Conservation (phyloP, 257 asterid species). For the Salvia miltiorrhiza region DNA sequence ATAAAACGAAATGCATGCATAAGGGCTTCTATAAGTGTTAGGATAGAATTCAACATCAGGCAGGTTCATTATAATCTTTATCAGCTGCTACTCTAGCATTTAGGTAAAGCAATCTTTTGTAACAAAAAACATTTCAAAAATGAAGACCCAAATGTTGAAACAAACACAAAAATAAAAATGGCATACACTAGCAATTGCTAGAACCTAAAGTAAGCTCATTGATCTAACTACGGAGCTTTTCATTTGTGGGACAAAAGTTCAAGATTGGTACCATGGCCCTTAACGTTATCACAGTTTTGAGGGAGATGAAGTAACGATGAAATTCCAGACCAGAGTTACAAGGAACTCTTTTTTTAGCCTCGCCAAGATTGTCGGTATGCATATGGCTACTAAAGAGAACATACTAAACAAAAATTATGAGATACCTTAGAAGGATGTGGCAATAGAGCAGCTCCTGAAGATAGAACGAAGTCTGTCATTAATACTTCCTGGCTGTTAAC, state of each 20-base stretch:
- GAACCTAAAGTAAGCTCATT: not conserved
- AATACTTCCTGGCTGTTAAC: conserved; percentile 51
- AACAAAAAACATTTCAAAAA: not conserved
- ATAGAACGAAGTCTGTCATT: conserved; percentile 39
- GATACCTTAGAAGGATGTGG: conserved; percentile 89
- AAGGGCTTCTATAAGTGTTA: not conserved
- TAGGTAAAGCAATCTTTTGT: not conserved
- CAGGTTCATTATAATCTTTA: not conserved
- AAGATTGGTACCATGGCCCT: not conserved
- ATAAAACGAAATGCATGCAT: not conserved
- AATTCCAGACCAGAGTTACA: not conserved
- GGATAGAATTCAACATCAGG: not conserved
- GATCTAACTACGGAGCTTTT: not conserved
- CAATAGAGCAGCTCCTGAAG: conserved; percentile 71
- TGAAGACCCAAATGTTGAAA: not conserved
- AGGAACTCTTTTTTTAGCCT: not conserved
- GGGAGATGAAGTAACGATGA: not conserved
- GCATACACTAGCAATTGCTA: not conserved
- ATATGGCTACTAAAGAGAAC: not conserved
- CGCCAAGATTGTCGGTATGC: not conserved
- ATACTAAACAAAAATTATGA: not conserved
- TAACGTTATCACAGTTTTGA: not conserved
- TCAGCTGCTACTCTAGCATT: not conserved
- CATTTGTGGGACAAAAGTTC: not conserved
- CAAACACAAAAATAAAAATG: not conserved